Base-by-base conservation (phyloP, 2,329 filamentous ascomycete genomes). In the Microdochium trichocladiopsis region DNA sequence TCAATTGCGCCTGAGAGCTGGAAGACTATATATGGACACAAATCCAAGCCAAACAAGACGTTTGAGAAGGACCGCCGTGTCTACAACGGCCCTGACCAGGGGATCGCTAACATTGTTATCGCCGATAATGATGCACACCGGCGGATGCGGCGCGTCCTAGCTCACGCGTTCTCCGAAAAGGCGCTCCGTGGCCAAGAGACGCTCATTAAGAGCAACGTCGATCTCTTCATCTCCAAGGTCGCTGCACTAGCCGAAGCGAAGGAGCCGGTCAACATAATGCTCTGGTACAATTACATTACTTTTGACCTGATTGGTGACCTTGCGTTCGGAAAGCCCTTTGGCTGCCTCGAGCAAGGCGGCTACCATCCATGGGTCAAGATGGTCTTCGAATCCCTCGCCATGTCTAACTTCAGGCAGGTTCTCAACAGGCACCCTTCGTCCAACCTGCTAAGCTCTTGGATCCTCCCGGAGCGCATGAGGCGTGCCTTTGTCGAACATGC, bases 301-400 rank as follows among this genome's bases (percentile, higher is more conserved):
- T 73, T 74, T 58, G 72, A 73, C 59, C 62, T 74, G 48, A 68
- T 74, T 52, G 73, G 73, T 24, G 73, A 77, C 57, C 65, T 78
- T 12, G 69, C 72, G 0, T 77, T 77, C 57, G 74, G 72, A 2
- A 64, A 72, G 47, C 65, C 70, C 4, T 75, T 74, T 53, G 64
- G 63, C 12, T 67, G 63, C 51, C 58, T 73, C 18, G 55, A 66
- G 33, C 58, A 58, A 31, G 65, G 64, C 57, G 54, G 56, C 49
- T 68, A 65, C 53, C 62, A 67, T 51, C 66, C 66, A 31, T 72
- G 69, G 69, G 59, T 66, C 2, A 54, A 58, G 3, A 52, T 65
- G 2, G 65, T 71, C 45, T 57, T 61, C 1, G 52, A 63, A 8
- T 60, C 60, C 36, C 57, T 70, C 28, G 55, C 51, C 37, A 57